phyloP scores from a whole-genome alignment of 2,329 filamentous ascomycete genomes.

The Pseudocercospora fuligena region DNA sequence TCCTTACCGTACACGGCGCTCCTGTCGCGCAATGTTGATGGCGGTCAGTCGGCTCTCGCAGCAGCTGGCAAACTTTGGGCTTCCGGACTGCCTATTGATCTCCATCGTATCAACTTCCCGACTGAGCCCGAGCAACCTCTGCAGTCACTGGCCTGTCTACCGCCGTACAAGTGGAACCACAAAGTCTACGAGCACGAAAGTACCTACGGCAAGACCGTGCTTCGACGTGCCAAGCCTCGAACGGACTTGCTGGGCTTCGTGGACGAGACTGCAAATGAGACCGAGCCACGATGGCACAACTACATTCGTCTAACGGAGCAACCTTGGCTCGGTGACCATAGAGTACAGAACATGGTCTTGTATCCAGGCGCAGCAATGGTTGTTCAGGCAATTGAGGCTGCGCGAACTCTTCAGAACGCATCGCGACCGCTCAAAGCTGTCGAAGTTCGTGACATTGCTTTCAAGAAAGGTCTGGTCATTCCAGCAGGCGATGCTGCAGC shows the following conservation, averaged over 20 bases:
- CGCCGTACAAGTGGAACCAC: constrained; percentile 21
- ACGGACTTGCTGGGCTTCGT: constrained; percentile 36
- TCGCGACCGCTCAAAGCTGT: constrained; percentile 40
- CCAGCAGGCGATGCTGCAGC: constrained; percentile 10
- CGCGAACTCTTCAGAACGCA: constrained; percentile 12
- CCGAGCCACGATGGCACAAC: constrained; percentile 32
- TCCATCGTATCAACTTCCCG: constrained; percentile 4
- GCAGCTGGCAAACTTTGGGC: constrained; percentile 1
- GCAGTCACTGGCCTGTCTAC: constrained; percentile 8
- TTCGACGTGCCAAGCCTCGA: constrained; percentile 32
- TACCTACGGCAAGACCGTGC: constrained; percentile 12
- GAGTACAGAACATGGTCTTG: constrained; percentile 18
- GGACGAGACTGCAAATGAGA: constrained; percentile 4
- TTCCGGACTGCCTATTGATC: not conserved
- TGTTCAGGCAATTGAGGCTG: constrained; percentile 29
- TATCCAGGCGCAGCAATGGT: constrained; percentile 28
- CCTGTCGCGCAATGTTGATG: not conserved
- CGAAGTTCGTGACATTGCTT: constrained; percentile 51
- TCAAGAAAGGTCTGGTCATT: constrained; percentile 17
- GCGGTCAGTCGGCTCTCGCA: not conserved
- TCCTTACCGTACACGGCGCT: not conserved
- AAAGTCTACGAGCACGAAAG: constrained; percentile 23
- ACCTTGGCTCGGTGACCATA: constrained; percentile 35
- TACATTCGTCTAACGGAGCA: constrained; percentile 29
- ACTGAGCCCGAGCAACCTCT: not conserved